Evolutionary conservation across 2,329 filamentous ascomycete species (phyloP).

Genomic region (Aphanoascus verrucosus): DNA sequence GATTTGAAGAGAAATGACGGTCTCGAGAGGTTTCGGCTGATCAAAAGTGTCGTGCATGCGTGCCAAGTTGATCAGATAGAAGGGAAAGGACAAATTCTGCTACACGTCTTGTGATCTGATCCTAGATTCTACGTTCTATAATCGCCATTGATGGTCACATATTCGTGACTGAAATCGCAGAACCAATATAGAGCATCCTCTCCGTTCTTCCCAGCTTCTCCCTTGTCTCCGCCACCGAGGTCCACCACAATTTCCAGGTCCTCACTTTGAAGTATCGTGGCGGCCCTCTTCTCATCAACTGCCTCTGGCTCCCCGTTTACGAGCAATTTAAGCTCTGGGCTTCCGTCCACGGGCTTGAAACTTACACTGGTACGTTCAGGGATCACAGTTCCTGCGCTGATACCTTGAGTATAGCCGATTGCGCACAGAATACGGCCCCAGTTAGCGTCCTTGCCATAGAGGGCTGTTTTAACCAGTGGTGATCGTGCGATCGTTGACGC

Average conservation of each 20-base stretch:
- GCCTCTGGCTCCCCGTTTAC: conserved; percentile 51
- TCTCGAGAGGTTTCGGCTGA: neutral
- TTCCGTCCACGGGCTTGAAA: conserved; percentile 50
- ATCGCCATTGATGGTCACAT: conserved; percentile 59
- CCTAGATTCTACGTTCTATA: conserved; percentile 44
- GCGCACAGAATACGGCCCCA: conserved; percentile 97
- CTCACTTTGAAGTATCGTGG: conserved; percentile 50
- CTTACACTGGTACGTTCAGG: conserved; percentile 49
- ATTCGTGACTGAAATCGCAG: conserved; percentile 59
- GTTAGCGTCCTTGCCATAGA: conserved; percentile 96
- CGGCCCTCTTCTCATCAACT: conserved; percentile 51
- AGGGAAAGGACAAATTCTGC: neutral
- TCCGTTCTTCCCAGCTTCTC: conserved; percentile 31
- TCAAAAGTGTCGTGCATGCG: neutral
- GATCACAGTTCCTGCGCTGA: conserved; percentile 38
- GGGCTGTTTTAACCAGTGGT: conserved; percentile 88
- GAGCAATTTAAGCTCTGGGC: conserved; percentile 46
- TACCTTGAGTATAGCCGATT: conserved; percentile 61
- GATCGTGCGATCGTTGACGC: conserved; percentile 83
- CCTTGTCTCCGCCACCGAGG: conserved; percentile 42
- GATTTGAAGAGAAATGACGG: neutral
- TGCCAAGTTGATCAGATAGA: neutral
- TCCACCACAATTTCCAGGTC: conserved; percentile 52
- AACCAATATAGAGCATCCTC: conserved; percentile 53
- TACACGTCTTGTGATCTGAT: neutral